Conservation (phyloP, 1,284 basidiomycete species). For the Tremellales sp. region DNA sequence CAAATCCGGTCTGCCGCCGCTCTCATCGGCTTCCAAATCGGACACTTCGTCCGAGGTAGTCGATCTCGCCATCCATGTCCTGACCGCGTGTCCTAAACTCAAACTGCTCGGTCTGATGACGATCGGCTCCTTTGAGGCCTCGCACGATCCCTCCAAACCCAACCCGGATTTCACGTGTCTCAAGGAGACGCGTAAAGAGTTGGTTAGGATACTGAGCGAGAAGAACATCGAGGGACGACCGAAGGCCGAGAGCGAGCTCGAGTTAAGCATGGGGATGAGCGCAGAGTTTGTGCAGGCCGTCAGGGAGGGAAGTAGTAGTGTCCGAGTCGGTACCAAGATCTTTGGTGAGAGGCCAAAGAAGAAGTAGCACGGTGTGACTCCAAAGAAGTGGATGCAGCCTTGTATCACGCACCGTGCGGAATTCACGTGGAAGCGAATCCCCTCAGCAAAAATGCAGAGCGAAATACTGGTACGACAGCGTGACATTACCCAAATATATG, state of each 20-base stretch:
- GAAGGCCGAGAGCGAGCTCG: slow-evolving; percentile 55
- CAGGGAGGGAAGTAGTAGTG: slow-evolving; percentile 76
- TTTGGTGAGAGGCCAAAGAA: slow-evolving; percentile 72
- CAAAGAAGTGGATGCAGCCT: no score
- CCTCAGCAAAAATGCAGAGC: no score
- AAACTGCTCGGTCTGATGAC: slow-evolving; percentile 89
- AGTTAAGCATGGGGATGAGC: slow-evolving; percentile 98
- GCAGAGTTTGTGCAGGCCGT: slow-evolving; percentile 88
- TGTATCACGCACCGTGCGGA: no score
- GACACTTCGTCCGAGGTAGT: slow-evolving; percentile 48
- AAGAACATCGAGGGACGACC: slow-evolving; percentile 34
- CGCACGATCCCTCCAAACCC: slow-evolving; percentile 57
- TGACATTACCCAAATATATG: no score
- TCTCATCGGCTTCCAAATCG: slow-evolving; percentile 44
- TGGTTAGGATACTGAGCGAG: slow-evolving; percentile 54
- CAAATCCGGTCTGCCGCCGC: slow-evolving; percentile 78
- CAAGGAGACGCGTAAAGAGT: slow-evolving; percentile 58
- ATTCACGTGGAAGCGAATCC: no score
- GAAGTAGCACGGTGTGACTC: no score
- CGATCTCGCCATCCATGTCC: slow-evolving; percentile 66
- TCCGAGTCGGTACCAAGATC: slow-evolving; percentile 87
- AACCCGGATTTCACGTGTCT: slow-evolving; percentile 82
- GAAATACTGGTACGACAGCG: no score
- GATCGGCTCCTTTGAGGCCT: slow-evolving; percentile 78
- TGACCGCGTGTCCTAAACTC: slow-evolving; percentile 68